Conservation (phyloP, 345 rosid genomes). For the Pistacia atlantica region DNA sequence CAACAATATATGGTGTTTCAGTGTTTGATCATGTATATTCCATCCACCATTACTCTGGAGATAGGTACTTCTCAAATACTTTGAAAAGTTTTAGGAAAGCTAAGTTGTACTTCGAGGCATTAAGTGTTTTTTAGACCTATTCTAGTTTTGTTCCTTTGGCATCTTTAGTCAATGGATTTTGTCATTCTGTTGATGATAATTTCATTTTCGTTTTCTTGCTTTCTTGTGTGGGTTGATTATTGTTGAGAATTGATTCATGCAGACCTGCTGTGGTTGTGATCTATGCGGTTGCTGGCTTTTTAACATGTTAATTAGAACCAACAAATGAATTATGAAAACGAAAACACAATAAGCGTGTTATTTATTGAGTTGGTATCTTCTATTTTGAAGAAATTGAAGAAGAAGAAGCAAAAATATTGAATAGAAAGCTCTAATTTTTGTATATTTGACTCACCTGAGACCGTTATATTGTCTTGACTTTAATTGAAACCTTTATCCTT, state of each 20-base stretch:
- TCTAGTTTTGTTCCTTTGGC: conserved; percentile 21
- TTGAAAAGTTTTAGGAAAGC: conserved; percentile 33
- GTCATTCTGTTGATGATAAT: conserved; percentile 4
- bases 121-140: conserved; percentile 19
- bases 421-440: no score
- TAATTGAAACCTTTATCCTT: neutral
- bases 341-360: neutral
- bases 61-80: conserved; percentile 39
- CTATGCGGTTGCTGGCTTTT: neutral
- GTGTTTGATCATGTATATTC: conserved; percentile 37
- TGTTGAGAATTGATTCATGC: neutral
- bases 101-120: conserved; percentile 36
- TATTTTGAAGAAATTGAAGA: no score
- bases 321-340: neutral
- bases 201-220: neutral
- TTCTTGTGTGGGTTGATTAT: neutral
- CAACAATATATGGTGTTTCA: conserved; percentile 30
- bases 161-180: conserved; percentile 19
- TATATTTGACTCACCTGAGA: no score
- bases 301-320: neutral
- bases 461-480: neutral
- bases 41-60: conserved; percentile 31
- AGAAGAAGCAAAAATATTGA: no score
- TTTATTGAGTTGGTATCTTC: no score
- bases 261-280: neutral